Base-by-base conservation (phyloP, 2,329 filamentous ascomycete species). In the Alternaria conjuncta region DNA sequence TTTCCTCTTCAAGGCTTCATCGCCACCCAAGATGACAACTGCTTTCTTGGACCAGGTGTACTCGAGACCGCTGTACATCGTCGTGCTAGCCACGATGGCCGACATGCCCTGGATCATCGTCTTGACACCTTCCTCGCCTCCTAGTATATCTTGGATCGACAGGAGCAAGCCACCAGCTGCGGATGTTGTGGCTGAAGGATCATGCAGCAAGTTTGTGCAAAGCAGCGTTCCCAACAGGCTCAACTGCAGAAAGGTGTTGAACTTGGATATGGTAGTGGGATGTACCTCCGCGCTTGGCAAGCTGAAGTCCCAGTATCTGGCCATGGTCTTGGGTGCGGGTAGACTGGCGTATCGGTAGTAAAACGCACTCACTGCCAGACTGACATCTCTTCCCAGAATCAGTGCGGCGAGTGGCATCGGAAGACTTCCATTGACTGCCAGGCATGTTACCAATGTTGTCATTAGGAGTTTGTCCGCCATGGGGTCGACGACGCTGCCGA, bases 381-480 rank as follows among this genome's bases (percentile, higher is more conserved):
- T 92, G 45, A 92, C 87, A 74, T 99, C 96, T 46, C 96, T 89
- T 26, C 94, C 94, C 4, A 99, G 87, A 65, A 99, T 97, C 54
- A 98, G 89, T n/a, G 86, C 87, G 3, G 94, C 94, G 4, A 98
- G 86, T 88, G 94, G 97, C 41, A 94, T 83, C 62, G 95, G 94
- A 55, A 99, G 84, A 13, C 89, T 87, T 4, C 93, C 94, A 72
- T 97, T 94, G 66, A 91, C 85, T 5, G 94, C 94, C 47, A 98
- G 82, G 68, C 92, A 94, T 12, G 95, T 90, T 1, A 95, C 96
- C 72, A 97, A 82, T 61, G 97, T 89, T 0, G 95, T 97, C 96
- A 99, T 98, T 68, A 99, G 86, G 9, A 89, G 87, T 83, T 99
- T 99, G 81, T 99, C 96, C 4, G 96, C 96, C 92, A 97, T 96